Conservation (phyloP, 768 basidiomycete species). For the Cytidiella melzeri region DNA sequence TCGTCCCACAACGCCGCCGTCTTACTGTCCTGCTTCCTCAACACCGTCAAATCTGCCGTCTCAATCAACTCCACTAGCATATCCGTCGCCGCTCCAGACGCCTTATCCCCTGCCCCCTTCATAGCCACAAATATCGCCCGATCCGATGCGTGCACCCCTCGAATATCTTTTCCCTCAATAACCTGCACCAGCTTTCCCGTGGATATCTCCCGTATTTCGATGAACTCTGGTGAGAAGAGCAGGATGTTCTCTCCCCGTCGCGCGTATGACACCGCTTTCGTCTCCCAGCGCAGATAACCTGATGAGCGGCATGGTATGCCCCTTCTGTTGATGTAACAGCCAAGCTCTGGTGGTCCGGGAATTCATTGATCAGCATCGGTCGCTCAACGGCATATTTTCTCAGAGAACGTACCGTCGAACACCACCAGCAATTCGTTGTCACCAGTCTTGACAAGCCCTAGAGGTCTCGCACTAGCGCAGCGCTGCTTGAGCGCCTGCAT, state of each 20-base stretch:
- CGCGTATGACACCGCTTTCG: constrained; percentile 55
- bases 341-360: constrained; percentile 46
- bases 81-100: constrained; percentile 26
- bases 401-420: constrained; percentile 51
- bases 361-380: not conserved
- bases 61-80: constrained; percentile 63
- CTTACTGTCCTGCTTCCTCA: constrained; percentile 24
- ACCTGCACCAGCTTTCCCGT: constrained; percentile 76
- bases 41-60: constrained; percentile 49
- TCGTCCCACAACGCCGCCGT: constrained; percentile 56
- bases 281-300: constrained; percentile 76
- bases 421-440: constrained; percentile 60
- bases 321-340: constrained; percentile 69
- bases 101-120: constrained; percentile 46
- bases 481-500: constrained; percentile 51
- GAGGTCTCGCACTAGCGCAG: constrained; percentile 50
- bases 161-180: constrained; percentile 67
- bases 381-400: not conserved
- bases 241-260: constrained; percentile 58
- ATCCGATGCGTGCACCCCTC: constrained; percentile 46
- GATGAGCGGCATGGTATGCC: constrained; percentile 58
- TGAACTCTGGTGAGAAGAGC: constrained; percentile 67
- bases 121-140: constrained; percentile 58
- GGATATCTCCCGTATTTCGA: constrained; percentile 63
- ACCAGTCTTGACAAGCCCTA: constrained; percentile 56